Evolutionary conservation across 495 filamentous ascomycete species (phyloP).

Genomic region (Lasiosphaeria hispida): DNA sequence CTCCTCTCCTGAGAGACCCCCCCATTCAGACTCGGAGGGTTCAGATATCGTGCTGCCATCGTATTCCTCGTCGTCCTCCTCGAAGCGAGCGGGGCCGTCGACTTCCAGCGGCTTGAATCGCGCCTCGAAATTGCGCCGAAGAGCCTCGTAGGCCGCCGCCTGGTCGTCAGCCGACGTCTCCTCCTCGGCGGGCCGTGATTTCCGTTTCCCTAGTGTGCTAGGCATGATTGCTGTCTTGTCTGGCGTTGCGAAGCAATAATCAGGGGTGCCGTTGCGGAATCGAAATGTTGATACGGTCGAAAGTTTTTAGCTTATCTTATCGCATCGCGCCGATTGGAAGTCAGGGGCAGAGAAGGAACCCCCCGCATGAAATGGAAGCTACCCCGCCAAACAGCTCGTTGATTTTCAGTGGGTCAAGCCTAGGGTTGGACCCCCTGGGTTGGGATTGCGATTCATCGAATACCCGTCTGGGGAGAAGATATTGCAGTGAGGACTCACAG

Average conservation of each 20-base stretch:
- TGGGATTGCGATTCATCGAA: neutral
- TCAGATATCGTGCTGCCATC: conserved; percentile 29
- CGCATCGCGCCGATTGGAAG: neutral
- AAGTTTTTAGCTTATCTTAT: conserved; percentile 1
- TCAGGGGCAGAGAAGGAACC: neutral
- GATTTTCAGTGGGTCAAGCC: neutral
- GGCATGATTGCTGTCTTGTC: conserved; percentile 28
- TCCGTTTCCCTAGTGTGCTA: conserved; percentile 43
- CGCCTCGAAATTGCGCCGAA: conserved; percentile 82
- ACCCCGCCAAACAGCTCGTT: conserved; percentile 3
- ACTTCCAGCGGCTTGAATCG: conserved; percentile 70
- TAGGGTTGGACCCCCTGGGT: neutral
- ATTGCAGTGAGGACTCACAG: neutral
- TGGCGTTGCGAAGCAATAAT: neutral
- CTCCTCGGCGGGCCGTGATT: conserved; percentile 29
- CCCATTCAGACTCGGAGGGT: conserved; percentile 36
- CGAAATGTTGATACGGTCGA: neutral
- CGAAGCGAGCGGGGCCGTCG: conserved; percentile 17
- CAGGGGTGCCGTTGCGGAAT: neutral
- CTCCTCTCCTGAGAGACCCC: conserved; percentile 18
- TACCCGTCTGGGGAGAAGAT: neutral
- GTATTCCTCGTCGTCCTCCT: conserved; percentile 30
- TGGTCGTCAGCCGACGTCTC: conserved; percentile 19
- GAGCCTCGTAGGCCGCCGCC: conserved; percentile 44
- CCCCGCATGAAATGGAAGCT: neutral